Conservation (phyloP, 2,329 filamentous ascomycete species). For the Didymella glomerata region DNA sequence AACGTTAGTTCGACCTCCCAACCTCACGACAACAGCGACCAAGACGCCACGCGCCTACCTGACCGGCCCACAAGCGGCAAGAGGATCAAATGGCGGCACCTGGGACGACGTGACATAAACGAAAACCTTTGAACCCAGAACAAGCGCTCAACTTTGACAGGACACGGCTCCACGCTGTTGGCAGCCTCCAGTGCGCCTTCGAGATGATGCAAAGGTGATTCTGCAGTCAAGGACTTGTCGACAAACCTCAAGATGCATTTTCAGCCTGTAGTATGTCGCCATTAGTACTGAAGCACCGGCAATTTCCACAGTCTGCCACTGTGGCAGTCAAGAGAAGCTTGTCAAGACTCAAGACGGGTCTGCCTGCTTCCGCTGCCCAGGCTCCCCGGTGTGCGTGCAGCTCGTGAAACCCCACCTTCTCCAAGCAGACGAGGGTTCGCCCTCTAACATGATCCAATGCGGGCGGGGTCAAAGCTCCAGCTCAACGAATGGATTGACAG, state of each 20-base stretch:
- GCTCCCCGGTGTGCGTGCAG: constrained; percentile 32
- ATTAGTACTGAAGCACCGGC: constrained; percentile 23
- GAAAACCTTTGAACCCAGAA: constrained; percentile 32
- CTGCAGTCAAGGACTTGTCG: background rate
- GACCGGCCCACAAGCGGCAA: constrained; percentile 29
- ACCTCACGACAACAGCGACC: constrained; percentile 37
- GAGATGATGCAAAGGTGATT: background rate
- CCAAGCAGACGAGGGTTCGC: constrained; percentile 39
- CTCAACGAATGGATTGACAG: constrained; percentile 44
- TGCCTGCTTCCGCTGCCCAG: constrained; percentile 44
- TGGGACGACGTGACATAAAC: constrained; percentile 34
- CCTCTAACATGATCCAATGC: constrained; percentile 39
- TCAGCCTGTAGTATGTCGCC: background rate
- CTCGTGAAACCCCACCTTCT: constrained; percentile 49
- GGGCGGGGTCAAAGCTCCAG: constrained; percentile 40
- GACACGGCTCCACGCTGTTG: constrained; percentile 12
- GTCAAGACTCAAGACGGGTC: constrained; percentile 47
- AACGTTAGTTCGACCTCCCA: constrained; percentile 35
- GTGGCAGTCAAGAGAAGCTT: constrained; percentile 30
- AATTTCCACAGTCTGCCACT: constrained; percentile 37
- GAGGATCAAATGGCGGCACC: constrained; percentile 21
- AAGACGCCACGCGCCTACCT: constrained; percentile 20
- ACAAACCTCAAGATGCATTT: background rate
- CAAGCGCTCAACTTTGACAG: constrained; percentile 33
- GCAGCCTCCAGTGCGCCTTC: constrained; percentile 1